Base-by-base conservation (phyloP, 2,329 filamentous ascomycete species). In the Paraphoma sp. region DNA sequence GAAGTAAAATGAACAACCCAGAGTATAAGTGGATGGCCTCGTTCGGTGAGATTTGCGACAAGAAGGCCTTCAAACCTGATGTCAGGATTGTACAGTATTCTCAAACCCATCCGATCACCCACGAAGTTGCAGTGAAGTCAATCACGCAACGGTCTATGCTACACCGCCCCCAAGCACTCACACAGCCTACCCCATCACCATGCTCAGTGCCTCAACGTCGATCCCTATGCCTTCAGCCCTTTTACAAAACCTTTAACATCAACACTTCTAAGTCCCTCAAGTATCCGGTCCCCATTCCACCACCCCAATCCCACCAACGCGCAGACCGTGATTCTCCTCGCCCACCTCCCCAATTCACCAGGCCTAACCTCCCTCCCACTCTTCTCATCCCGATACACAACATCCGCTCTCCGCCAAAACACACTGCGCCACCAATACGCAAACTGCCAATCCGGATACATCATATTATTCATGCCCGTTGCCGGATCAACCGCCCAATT, bases 401-500 rank as follows among this genome's bases (percentile, higher is more conserved):
- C 78, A 43, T 82, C 79, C 1, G 59, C 54, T 64, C 68, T 76
- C 1, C 68, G 67, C 41, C 80, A 72, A 51, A 83, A 83, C 1
- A 84, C 61, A 51, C 80, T 83, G 12, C 82, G 65, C 16, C 78
- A 51, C 81, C 82, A 84, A 56, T 78, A 83, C 49, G 74, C 70
- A 53, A 78, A 83, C 64, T 84, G 81, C 75, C 79, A 84, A 46
- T 83, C 80, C 0, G 82, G 82, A 59, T 83, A 85, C 76, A 84
- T 82, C 63, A 81, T 80, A 6, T 80, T 82, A 55, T 85, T 85
- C 45, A 79, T 72, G 0, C 78, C 77, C 0, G 81, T 82, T 45
- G 75, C 76, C 0, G 73, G 68, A 54, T 85, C 80, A 1, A 85
- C 73, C 3, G 78, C 82, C 83, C 83, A 85, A n/a, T 77, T 81